phyloP scores from a whole-genome alignment of 2,329 filamentous ascomycete genomes.

The Akanthomyces uredinophilus region DNA sequence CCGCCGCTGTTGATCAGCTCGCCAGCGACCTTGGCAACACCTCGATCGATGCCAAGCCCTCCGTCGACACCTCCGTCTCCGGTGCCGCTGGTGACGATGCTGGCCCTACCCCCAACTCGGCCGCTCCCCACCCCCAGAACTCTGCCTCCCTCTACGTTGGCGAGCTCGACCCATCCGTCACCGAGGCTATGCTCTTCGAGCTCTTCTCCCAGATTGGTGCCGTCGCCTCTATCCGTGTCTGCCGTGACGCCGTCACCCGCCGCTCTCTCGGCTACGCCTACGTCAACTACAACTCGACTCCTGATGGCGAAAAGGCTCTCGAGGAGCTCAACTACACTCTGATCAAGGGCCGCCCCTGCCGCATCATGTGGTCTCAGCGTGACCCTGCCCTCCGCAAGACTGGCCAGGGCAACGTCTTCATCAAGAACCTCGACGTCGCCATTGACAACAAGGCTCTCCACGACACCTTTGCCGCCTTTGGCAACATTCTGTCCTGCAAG shows the following conservation, averaged over 20 bases:
- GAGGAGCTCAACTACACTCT: constrained; percentile 99
- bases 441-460: constrained; percentile 99
- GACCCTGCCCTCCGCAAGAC: constrained; percentile 99
- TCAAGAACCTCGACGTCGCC: constrained; percentile 98
- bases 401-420: constrained; percentile 98
- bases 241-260: constrained; percentile 96
- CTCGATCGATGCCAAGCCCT: constrained; percentile 61
- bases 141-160: constrained; percentile 98
- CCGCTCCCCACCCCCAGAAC: constrained; percentile 75
- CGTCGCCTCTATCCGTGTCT: constrained; percentile 98
- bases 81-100: constrained; percentile 42
- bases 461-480: constrained; percentile 97
- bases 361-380: constrained; percentile 99
- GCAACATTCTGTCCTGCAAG: constrained; percentile 99
- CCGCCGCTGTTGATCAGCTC: constrained; percentile 71
- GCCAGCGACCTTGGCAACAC: constrained; percentile 70
- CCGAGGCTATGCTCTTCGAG: constrained; percentile 99
- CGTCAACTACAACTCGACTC: constrained; percentile 98
- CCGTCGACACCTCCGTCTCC: constrained; percentile 69
- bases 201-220: constrained; percentile 99
- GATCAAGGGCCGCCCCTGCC: constrained; percentile 98
- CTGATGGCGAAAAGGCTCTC: constrained; percentile 94
- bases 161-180: constrained; percentile 95
- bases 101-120: constrained; percentile 66
- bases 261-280: constrained; percentile 99